Base-by-base conservation (phyloP, 2,329 filamentous ascomycete genomes). In the Alternaria gaisen region DNA sequence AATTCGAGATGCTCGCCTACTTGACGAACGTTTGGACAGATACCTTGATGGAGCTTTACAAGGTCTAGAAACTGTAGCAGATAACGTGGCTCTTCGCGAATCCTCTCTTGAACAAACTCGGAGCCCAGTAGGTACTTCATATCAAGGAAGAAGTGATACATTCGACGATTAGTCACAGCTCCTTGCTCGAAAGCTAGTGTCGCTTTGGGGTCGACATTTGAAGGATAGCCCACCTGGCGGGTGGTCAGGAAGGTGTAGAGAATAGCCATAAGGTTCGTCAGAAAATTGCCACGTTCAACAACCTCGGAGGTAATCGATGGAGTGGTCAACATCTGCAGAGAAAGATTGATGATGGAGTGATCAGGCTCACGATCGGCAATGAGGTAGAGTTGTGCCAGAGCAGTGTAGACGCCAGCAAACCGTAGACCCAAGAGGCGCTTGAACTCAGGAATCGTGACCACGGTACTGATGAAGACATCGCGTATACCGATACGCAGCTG, bases 121-220 rank as follows among this genome's bases (percentile, higher is more conserved):
- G 94, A 96, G 42, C 91, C 88, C 64, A 98, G 92, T 0, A 99
- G 87, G 79, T 95, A 97, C 71, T 93, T 93, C 67, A 98, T 84
- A 76, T 99, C 95, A 60, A 94, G 86, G 80, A 98, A 99, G 82
- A 99, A 99, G 78, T 98, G 95, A 73, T 97, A 97, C 85, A 99
- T 93, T 34, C 95, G 88, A 48, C 95, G 86, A 77, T 99, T 99
- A 0, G 94, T 97, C 16, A 98, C 93, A 1, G 94, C 95, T 1
- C 95, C 95, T 34, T 93, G 91, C 76, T 99, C 95, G 72, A 98
- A 97, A 0, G 93, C 93, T 48, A 99, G 84, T 1, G 93, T 93
- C 2, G 93, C 94, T 69, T 89, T 90, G 0, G 92, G 90, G 58
- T 93, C 90, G 42, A 98, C 91, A 67, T 97, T 91, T 81, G 92